Percentiles rank a stretch among this genome's conserved stretches.
Evolutionary conservation across 805 yeast species (phyloP).

Genomic region (Kazachstania taianensis): DNA sequence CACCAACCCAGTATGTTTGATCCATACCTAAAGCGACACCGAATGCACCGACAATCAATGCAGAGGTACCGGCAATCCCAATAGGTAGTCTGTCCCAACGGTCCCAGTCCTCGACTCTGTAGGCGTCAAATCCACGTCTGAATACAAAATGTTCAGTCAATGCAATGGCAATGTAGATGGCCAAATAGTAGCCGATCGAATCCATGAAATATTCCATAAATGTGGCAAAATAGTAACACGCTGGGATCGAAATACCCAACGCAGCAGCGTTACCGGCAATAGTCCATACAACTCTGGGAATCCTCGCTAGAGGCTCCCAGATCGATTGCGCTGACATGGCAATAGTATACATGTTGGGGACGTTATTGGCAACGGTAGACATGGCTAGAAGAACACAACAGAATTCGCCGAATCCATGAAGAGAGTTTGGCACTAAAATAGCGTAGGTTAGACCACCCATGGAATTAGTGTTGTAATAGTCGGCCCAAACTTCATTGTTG

Average conservation of each 20-base stretch:
- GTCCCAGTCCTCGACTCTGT: conserved; percentile 53
- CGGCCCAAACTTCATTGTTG: conserved; percentile 36
- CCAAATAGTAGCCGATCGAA: conserved; percentile 82
- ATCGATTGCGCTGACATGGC: conserved; percentile 79
- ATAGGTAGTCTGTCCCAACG: conserved; percentile 52
- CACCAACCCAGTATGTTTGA: conserved; percentile 78
- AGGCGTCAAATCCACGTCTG: conserved; percentile 43
- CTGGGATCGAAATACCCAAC: conserved; percentile 84
- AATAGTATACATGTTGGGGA: conserved; percentile 89
- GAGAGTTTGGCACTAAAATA: conserved; percentile 65
- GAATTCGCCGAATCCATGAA: conserved; percentile 85
- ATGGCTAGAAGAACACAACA: conserved; percentile 75
- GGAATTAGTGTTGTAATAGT: conserved; percentile 41
- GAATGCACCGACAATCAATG: conserved; percentile 72
- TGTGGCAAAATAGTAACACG: conserved; percentile 57
- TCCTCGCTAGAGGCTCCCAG: conserved; percentile 60
- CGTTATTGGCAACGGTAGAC: conserved; percentile 82
- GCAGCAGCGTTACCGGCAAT: conserved; percentile 62
- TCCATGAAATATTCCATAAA: conserved; percentile 86
- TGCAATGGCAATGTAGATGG: conserved; percentile 68
- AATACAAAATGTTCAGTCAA: conserved; percentile 78
- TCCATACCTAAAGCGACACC: conserved; percentile 85
- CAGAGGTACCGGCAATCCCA: conserved; percentile 70
- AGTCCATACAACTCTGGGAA: conserved; percentile 84
- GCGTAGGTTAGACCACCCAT: conserved; percentile 80